A percentile compares a stretch with the other conserved stretches of the same genome.
phyloP scores from a whole-genome alignment of 805 yeast species.

The Saturnispora halmiae region DNA sequence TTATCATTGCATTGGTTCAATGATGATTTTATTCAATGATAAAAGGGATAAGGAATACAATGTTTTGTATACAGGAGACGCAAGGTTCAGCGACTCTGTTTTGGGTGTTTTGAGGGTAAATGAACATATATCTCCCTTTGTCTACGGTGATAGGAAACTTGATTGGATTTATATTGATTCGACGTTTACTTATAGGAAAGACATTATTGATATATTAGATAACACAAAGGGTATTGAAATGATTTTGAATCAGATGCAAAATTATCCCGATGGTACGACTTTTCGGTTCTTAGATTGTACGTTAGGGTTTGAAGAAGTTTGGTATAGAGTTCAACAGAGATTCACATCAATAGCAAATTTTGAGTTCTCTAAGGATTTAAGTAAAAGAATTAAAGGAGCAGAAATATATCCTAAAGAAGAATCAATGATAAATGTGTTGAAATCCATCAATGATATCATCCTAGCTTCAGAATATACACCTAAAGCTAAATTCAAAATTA shows the following conservation, averaged over 20 bases:
- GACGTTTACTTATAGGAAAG: conserved; percentile 14
- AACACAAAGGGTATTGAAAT: conserved; percentile 12
- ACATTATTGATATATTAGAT: conserved; percentile 13
- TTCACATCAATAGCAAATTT: conserved; percentile 6
- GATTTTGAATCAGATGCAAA: conserved; percentile 7
- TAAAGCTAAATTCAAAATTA: not conserved
- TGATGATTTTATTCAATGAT: conserved; percentile 12
- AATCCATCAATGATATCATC: not conserved
- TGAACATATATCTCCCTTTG: conserved; percentile 6
- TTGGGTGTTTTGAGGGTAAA: conserved; percentile 7
- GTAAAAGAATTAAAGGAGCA: not conserved
- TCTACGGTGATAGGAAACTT: conserved; percentile 7
- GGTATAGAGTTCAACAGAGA: conserved; percentile 11
- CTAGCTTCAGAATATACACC: not conserved
- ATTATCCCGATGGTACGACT: conserved; percentile 15
- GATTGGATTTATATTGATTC: conserved; percentile 17
- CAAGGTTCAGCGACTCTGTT: conserved; percentile 12
- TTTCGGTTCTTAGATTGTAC: conserved; percentile 12
- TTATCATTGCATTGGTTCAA: conserved; percentile 19
- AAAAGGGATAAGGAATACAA: not conserved
- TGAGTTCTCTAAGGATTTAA: not conserved
- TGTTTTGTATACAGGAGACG: conserved; percentile 18
- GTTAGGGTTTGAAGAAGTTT: conserved; percentile 20
- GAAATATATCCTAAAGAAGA: not conserved
- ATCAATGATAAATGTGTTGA: conserved; percentile 2